phyloP scores from a whole-genome alignment of 192 early-diverging fungal genomes.

The Umbelopsis isabellina region DNA sequence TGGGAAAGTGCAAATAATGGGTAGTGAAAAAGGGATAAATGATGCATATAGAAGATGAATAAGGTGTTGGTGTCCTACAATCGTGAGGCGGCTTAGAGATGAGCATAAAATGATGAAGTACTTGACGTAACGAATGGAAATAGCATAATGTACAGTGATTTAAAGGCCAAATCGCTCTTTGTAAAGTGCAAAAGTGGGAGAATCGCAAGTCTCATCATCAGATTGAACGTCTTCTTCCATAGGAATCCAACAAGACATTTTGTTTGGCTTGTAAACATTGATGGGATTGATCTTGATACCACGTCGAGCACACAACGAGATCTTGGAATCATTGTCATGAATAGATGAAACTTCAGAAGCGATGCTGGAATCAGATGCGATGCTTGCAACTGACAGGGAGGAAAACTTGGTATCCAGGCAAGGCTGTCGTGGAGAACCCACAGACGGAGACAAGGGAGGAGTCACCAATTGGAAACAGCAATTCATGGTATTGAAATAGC shows the following conservation, averaged over 20 bases:
- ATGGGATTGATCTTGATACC: background rate
- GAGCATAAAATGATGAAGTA: background rate
- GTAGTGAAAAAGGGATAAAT: background rate
- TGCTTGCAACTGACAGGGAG: background rate
- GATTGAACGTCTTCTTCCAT: constrained; percentile 10
- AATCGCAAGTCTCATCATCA: constrained; percentile 8
- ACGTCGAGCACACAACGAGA: background rate
- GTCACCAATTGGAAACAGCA: constrained; percentile 9
- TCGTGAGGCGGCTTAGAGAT: background rate
- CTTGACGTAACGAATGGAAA: background rate
- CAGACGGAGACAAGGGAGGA: constrained; percentile 12
- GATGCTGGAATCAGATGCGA: constrained; percentile 8
- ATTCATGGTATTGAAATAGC: constrained; percentile 1
- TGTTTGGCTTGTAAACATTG: background rate
- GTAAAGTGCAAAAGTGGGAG: constrained; percentile 16
- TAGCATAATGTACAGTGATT: background rate
- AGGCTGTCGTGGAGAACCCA: background rate
- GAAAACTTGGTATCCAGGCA: background rate
- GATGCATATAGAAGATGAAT: background rate
- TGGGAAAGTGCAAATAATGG: background rate
- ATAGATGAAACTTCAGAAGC: constrained; percentile 7
- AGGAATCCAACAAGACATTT: background rate
- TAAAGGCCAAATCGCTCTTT: constrained; percentile 17
- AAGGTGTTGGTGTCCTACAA: background rate
- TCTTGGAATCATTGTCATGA: background rate